phyloP scores from a whole-genome alignment of 306 rosid genomes.

The Canavalia ensiformis region DNA sequence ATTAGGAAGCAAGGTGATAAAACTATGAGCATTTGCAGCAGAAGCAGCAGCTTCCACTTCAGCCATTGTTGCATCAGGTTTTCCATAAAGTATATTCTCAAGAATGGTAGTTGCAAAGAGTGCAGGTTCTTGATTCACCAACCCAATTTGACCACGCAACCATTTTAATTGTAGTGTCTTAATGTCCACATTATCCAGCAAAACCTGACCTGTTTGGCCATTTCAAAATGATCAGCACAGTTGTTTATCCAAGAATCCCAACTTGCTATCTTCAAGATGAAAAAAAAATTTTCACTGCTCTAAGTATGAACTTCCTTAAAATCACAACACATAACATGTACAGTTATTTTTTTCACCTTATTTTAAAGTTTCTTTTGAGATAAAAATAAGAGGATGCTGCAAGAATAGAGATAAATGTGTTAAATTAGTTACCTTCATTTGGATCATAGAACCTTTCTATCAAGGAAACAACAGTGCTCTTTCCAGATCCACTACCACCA shows the following conservation, averaged over 20 bases:
- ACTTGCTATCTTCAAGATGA: background rate
- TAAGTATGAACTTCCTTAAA: too few species aligned
- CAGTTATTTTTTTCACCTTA: too few species aligned
- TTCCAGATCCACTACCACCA: conserved; percentile 98
- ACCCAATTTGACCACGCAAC: conserved; percentile 94
- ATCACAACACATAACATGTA: too few species aligned
- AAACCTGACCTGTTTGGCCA: conserved; percentile 78
- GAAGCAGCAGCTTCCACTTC: conserved; percentile 94
- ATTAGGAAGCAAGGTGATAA: conserved; percentile 87
- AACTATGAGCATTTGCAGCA: conserved; percentile 98
- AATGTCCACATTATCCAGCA: conserved; percentile 86
- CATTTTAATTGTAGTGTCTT: conserved; percentile 84
- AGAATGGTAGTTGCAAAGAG: conserved; percentile 94
- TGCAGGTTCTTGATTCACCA: conserved; percentile 99
- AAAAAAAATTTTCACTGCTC: background rate
- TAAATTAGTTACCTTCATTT: conserved; percentile 67
- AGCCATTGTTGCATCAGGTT: conserved; percentile 82
- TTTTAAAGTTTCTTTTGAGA: too few species aligned
- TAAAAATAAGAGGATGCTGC: too few species aligned
- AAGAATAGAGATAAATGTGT: background rate
- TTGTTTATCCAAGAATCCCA: background rate
- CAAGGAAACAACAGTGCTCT: conserved; percentile 95
- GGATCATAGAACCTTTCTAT: conserved; percentile 99
- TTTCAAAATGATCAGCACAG: conserved; percentile 23
- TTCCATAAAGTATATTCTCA: conserved; percentile 94